Percentiles rank a stretch among this genome's conserved stretches.
Evolutionary conservation across 2,329 filamentous ascomycete genomes (phyloP).

Genomic region (Aureobasidium lini): DNA sequence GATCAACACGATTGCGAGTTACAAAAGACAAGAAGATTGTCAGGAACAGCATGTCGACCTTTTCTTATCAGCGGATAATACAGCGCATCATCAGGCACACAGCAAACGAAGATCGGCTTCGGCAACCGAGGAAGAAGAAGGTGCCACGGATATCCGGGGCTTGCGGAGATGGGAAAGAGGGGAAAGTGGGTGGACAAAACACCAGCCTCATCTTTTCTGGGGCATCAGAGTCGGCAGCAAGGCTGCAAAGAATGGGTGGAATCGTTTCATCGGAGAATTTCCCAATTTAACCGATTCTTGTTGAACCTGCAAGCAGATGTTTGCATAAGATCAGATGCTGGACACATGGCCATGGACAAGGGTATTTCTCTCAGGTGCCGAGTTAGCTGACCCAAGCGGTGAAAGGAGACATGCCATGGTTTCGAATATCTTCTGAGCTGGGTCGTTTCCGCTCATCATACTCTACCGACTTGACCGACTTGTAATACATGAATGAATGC

Average conservation of each 20-base stretch:
- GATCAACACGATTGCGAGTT: background rate
- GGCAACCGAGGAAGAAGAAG: constrained; percentile 3
- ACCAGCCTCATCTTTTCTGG: background rate
- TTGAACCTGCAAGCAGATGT: background rate
- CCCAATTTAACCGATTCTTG: background rate
- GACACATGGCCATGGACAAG: background rate
- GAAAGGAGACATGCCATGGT: background rate
- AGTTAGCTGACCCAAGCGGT: background rate
- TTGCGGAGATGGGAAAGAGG: constrained; percentile 5
- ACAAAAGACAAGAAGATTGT: background rate
- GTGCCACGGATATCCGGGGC: constrained; percentile 9
- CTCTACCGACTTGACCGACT: background rate
- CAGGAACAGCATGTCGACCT: background rate
- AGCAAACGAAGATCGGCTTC: background rate
- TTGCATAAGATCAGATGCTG: background rate
- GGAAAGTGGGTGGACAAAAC: background rate
- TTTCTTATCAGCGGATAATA: background rate
- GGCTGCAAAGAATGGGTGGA: background rate
- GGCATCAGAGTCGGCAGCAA: background rate
- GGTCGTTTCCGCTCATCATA: background rate
- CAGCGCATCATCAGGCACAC: background rate
- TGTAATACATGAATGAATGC: background rate
- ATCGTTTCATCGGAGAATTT: background rate
- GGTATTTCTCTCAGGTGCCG: background rate
- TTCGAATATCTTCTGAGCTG: background rate